phyloP scores from a whole-genome alignment of 2,329 filamentous ascomycete species.

The Capronia epimyces region DNA sequence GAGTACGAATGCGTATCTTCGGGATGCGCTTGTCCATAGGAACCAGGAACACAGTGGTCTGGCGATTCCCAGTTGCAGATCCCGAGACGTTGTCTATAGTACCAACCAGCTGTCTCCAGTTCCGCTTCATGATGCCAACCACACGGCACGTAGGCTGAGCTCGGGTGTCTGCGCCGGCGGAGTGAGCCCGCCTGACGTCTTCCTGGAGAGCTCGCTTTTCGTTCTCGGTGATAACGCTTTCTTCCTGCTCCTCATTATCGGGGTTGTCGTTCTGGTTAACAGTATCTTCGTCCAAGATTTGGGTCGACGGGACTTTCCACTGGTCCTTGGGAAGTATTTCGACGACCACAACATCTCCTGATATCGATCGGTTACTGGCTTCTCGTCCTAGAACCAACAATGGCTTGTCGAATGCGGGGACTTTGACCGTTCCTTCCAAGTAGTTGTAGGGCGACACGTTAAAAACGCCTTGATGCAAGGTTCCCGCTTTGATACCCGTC shows the following conservation, averaged over 20 bases:
- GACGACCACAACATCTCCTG: conserved; percentile 87
- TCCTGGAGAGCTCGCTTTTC: conserved; percentile 85
- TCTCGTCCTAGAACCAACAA: conserved; percentile 85
- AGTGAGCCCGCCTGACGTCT: conserved; percentile 80
- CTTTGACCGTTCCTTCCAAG: conserved; percentile 84
- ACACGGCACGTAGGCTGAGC: conserved; percentile 88
- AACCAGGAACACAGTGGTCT: conserved; percentile 89
- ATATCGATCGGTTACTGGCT: conserved; percentile 90
- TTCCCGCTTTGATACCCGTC: conserved; percentile 82
- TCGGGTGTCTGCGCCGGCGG: conserved; percentile 65
- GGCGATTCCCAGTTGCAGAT: conserved; percentile 74
- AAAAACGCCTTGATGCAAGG: conserved; percentile 90
- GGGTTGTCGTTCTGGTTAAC: conserved; percentile 91
- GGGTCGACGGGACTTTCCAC: conserved; percentile 93
- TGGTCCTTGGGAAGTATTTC: conserved; percentile 90
- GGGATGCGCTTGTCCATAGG: conserved; percentile 98
- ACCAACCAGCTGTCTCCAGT: conserved; percentile 97
- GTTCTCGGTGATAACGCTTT: conserved; percentile 77
- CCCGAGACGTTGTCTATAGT: conserved; percentile 71
- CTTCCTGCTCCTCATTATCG: conserved; percentile 68
- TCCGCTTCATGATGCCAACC: conserved; percentile 86
- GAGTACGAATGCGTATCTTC: conserved; percentile 87
- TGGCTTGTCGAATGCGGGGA: conserved; percentile 82
- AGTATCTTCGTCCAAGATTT: conserved; percentile 90
- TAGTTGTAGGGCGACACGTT: conserved; percentile 98